Evolutionary conservation across 2,329 filamentous ascomycete genomes (phyloP), one percentile per base, ranked within the genome.

Genomic region (Beauveria varroae): DNA sequence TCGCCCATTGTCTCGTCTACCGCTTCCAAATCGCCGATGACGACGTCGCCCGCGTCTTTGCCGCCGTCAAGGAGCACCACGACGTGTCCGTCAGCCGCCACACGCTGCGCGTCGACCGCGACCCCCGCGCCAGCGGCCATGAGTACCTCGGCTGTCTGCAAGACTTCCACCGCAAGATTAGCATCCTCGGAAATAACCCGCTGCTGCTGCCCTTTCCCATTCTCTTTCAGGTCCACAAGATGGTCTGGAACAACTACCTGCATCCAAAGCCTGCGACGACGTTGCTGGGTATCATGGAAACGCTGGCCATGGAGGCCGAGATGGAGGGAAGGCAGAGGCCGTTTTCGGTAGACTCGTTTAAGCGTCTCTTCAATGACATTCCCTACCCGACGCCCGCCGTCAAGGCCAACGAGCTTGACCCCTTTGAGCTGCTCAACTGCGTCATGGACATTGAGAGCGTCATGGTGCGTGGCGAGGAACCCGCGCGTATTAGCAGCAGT

Each of bases 241-340:
- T 93, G 5, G 83, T 86, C 0, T 77, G 80, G 66, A 88, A 89
- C 65, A 84, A 82, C 24, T 84, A 81, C 60, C 75, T 91, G 1
- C 75, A 83, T 14, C 87, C 88, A 0, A 66, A 68, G 0, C 81
- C 74, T 1, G 82, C 85, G 0, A 52, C 75, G 0, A 63, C 68
- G 1, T 67, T 90, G 5, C 69, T 85, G 1, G 68, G 73, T 0
- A 64, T 74, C 1, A 73, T 88, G 1, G 68, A 71, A 4, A 46
- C 64, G 0, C 64, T 76, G 0, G 71, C 72, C 4, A 18, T 28
- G 1, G 67, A 52, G 47, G 71, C 62, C 22, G 69, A 46, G 55
- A 68, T 52, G 57, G 70, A 53, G 14, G 64, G 62, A 12, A 69
- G 63, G 2, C 65, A 62, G 28, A 70, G 68, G 20, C 76, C 76